phyloP scores from a whole-genome alignment of 805 yeast genomes.

The Wickerhamomyces kurtzmanii region DNA sequence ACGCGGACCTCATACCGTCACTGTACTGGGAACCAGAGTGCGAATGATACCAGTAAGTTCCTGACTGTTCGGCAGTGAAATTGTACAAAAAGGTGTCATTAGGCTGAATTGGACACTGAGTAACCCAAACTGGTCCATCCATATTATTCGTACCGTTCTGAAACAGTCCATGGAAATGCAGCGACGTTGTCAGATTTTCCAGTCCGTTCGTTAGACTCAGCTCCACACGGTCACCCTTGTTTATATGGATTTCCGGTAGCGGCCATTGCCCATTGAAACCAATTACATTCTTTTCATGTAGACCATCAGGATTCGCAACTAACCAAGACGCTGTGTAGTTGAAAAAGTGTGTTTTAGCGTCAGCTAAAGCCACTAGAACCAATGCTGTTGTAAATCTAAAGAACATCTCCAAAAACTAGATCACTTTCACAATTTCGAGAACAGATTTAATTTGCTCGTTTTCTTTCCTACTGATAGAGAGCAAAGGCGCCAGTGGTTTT shows the following conservation, averaged over 20 bases:
- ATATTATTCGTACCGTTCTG: conserved; percentile 36
- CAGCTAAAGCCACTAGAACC: too few species aligned
- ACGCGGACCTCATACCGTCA: conserved; percentile 39
- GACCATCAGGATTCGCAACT: conserved; percentile 49
- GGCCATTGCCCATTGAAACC: conserved; percentile 50
- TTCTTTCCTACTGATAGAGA: too few species aligned
- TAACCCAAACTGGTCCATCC: conserved; percentile 40
- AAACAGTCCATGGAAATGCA: conserved; percentile 45
- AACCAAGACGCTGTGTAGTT: conserved; percentile 28
- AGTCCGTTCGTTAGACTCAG: conserved; percentile 29
- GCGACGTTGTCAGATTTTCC: conserved; percentile 34
- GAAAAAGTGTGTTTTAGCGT: conserved; percentile 16
- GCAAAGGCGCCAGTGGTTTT: too few species aligned
- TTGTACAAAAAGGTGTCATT: conserved; percentile 29
- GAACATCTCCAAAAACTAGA: too few species aligned
- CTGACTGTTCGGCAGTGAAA: conserved; percentile 32
- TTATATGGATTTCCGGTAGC: conserved; percentile 34
- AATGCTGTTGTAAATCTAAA: too few species aligned
- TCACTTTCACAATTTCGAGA: too few species aligned
- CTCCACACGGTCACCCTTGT: conserved; percentile 30
- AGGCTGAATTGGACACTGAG: conserved; percentile 37
- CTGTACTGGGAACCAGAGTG: conserved; percentile 36
- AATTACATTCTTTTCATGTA: conserved; percentile 36
- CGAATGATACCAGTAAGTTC: conserved; percentile 50
- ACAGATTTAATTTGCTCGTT: too few species aligned